Evolutionary conservation across 2,329 filamentous ascomycete genomes (phyloP).

Genomic region (Calonectria multiphialidica): DNA sequence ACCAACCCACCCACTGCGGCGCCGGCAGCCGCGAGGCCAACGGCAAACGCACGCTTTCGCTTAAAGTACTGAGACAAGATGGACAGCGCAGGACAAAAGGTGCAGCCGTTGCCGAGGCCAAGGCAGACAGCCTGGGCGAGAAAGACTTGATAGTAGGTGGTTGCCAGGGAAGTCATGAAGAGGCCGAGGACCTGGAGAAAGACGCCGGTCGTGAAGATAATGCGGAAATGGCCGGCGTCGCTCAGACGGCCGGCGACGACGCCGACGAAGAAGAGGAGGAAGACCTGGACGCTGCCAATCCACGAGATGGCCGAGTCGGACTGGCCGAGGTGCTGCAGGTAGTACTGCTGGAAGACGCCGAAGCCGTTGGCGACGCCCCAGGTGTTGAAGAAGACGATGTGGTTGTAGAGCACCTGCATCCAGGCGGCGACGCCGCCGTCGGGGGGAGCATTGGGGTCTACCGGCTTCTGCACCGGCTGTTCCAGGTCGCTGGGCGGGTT

Average conservation of each 20-base stretch:
- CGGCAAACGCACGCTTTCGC: constrained; percentile 65
- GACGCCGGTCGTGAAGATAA: constrained; percentile 52
- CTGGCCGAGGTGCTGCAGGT: constrained; percentile 48
- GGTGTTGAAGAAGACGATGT: constrained; percentile 57
- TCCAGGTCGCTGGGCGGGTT: constrained; percentile 24
- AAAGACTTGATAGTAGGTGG: constrained; percentile 62
- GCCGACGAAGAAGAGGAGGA: constrained; percentile 56
- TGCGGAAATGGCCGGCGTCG: constrained; percentile 57
- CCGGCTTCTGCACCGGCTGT: neutral
- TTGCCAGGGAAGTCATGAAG: constrained; percentile 57
- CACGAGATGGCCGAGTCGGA: constrained; percentile 55
- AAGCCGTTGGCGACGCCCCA: constrained; percentile 62
- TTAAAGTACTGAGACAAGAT: constrained; percentile 74
- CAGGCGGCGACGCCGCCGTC: constrained; percentile 42
- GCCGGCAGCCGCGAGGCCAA: constrained; percentile 70
- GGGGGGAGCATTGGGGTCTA: constrained; percentile 8
- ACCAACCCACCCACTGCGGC: constrained; percentile 67
- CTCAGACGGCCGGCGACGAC: constrained; percentile 56
- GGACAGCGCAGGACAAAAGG: constrained; percentile 69
- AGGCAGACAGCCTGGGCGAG: constrained; percentile 62
- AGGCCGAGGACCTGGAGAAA: constrained; percentile 57
- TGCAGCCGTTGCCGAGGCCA: constrained; percentile 65
- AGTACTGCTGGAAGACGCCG: constrained; percentile 61
- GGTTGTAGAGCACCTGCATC: constrained; percentile 49
- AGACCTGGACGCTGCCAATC: constrained; percentile 59